These are phyloP conservation scores for Carex myosuroides DNA, from an alignment of 176 grass and related monocot genomes.

Conservation along the genomic window DNA sequence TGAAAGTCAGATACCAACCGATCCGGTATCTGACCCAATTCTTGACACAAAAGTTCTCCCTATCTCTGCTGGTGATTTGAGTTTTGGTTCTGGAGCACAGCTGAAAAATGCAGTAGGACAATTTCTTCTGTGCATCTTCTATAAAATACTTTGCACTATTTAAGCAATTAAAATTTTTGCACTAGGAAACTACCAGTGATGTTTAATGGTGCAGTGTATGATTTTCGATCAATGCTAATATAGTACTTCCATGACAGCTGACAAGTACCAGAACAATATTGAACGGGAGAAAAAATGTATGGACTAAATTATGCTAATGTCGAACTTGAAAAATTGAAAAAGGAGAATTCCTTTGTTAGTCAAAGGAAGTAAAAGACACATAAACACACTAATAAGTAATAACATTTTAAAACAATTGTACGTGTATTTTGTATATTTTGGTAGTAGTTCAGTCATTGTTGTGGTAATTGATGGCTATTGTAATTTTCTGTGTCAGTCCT, in stretches of 20 bases:
- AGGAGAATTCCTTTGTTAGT: not conserved
- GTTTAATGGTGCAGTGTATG: not conserved
- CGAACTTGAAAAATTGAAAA: not conserved
- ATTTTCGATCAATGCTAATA: not conserved
- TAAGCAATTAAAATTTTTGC: not conserved
- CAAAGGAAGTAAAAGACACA: not conserved
- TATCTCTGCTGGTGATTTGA: conserved; percentile 63
- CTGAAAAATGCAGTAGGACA: conserved; percentile 78
- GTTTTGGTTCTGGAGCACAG: conserved; percentile 87
- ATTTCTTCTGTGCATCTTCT: not conserved
- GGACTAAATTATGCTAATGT: not conserved
- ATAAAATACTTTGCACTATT: not conserved
- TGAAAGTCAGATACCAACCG: conserved; percentile 68
- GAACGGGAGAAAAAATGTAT: not conserved
- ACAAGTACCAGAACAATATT: not conserved
- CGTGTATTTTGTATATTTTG: not conserved
- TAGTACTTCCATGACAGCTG: not conserved
- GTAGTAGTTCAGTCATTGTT: not conserved
- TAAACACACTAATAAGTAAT: not conserved
- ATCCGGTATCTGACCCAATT: conserved; percentile 89
- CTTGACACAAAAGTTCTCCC: conserved; percentile 78
- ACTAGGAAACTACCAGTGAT: not conserved
- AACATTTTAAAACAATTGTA: not conserved
- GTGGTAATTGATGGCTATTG: not conserved
- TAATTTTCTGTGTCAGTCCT: not conserved